Conservation (phyloP, 1,284 basidiomycete genomes). For the Porodaedalea pini region DNA sequence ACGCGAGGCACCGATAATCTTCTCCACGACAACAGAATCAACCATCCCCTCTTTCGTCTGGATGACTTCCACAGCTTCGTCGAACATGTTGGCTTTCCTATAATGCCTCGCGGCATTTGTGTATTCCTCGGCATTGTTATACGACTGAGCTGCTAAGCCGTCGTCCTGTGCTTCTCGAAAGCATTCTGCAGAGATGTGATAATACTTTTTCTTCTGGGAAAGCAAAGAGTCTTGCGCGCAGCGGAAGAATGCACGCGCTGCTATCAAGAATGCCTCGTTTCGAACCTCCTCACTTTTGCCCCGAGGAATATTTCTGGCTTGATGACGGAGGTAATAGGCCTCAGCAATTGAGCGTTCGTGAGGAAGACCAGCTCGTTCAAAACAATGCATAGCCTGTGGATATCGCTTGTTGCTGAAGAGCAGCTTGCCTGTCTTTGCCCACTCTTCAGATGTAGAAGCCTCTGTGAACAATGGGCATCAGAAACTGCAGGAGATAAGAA, state of each 20-base stretch:
- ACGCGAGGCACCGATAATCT: constrained; percentile 46
- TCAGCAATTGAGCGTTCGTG: constrained; percentile 45
- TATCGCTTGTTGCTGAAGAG: constrained; percentile 59
- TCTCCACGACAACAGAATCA: constrained; percentile 33
- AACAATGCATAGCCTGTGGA: constrained; percentile 59
- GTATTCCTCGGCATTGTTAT: constrained; percentile 42
- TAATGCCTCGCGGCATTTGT: constrained; percentile 44
- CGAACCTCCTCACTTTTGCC: constrained; percentile 30
- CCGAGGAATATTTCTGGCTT: constrained; percentile 37
- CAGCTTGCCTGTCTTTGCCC: constrained; percentile 49
- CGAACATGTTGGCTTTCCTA: constrained; percentile 47
- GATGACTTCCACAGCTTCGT: constrained; percentile 50
- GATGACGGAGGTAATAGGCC: constrained; percentile 44
- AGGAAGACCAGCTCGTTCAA: constrained; percentile 45
- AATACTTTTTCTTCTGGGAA: constrained; percentile 38
- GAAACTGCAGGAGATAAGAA: background rate
- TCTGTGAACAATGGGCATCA: constrained; percentile 17
- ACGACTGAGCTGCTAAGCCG: constrained; percentile 44
- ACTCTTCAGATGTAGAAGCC: constrained; percentile 48
- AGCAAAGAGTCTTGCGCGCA: constrained; percentile 37
- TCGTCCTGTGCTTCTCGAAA: constrained; percentile 42
- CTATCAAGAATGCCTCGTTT: constrained; percentile 38
- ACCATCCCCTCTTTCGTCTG: constrained; percentile 33
- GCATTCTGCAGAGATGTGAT: constrained; percentile 50
- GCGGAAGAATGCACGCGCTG: constrained; percentile 46